A percentile compares a stretch with the other conserved stretches of the same genome.
phyloP scores from a whole-genome alignment of 202 grass and related monocot species.

The Carex arenaria region DNA sequence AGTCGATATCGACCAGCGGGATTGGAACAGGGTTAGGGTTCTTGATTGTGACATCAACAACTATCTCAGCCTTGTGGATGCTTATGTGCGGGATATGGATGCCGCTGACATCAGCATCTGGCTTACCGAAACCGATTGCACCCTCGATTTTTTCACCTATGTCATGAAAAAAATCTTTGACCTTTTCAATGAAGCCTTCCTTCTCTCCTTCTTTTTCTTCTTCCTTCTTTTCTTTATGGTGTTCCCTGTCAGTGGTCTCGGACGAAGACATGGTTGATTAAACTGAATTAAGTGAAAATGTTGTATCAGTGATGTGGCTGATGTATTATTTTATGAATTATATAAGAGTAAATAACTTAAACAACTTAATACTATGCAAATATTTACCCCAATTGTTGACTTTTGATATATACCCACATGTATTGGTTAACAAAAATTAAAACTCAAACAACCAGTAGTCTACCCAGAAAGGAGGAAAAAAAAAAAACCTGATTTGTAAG shows the following conservation, averaged over 20 bases:
- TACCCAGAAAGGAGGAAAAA: background rate
- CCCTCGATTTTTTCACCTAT: conserved; percentile 92
- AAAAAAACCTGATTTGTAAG: background rate
- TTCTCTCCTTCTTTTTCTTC: conserved; percentile 39
- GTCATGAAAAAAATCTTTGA: conserved; percentile 89
- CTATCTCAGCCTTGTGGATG: conserved; percentile 70
- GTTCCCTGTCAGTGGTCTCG: background rate
- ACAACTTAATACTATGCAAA: background rate
- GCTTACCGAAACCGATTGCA: conserved; percentile 66
- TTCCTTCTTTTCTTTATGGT: conserved; percentile 39
- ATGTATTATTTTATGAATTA: background rate
- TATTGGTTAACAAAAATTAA: background rate
- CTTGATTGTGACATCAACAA: conserved; percentile 49
- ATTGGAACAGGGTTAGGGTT: conserved; percentile 89
- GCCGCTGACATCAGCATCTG: conserved; percentile 61
- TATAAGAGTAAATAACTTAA: background rate
- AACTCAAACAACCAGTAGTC: background rate
- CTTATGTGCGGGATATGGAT: conserved; percentile 78
- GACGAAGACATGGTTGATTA: conserved; percentile 21
- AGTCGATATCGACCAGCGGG: conserved; percentile 79
- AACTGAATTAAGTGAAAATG: background rate
- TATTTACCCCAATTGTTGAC: background rate
- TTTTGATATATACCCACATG: background rate
- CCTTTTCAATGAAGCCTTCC: conserved; percentile 69
- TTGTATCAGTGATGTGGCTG: background rate